Evolutionary conservation across 2,329 filamentous ascomycete genomes (phyloP).

Genomic region (Fusarium caatingaense): DNA sequence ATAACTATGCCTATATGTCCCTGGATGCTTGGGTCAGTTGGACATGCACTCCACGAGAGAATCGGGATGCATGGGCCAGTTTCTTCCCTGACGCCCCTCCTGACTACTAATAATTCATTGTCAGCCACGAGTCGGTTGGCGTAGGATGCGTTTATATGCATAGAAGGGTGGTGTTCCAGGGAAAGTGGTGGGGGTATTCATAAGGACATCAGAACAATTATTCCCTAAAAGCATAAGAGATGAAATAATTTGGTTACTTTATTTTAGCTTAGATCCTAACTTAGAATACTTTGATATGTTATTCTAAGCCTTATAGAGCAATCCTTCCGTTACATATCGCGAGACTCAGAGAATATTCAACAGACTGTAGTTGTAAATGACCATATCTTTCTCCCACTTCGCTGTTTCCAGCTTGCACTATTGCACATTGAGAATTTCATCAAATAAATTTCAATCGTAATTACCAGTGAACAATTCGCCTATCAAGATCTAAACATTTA

Average conservation of each 20-base stretch:
- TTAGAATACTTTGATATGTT: neutral
- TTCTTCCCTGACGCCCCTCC: too few relatives aligned
- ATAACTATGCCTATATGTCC: too few relatives aligned
- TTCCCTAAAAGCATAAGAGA: neutral
- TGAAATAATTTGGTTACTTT: neutral
- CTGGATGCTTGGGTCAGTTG: too few relatives aligned
- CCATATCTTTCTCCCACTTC: neutral
- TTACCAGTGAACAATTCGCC: accelerated
- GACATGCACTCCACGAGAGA: too few relatives aligned
- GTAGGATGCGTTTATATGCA: too few relatives aligned
- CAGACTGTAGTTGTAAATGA: too few relatives aligned
- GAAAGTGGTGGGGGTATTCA: too few relatives aligned
- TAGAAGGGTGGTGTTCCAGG: too few relatives aligned
- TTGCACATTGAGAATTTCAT: accelerated
- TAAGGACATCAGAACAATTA: too few relatives aligned
- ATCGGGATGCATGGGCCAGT: too few relatives aligned
- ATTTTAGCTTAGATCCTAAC: neutral
- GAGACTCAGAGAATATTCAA: neutral
- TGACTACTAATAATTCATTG: too few relatives aligned
- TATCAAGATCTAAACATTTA: neutral
- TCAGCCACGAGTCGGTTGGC: too few relatives aligned
- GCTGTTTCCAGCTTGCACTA: neutral
- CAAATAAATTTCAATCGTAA: neutral
- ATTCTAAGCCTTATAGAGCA: neutral
- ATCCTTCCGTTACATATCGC: accelerated